Base-by-base conservation (phyloP, 495 filamentous ascomycete genomes). In the Hyaloscypha hepaticicola region DNA sequence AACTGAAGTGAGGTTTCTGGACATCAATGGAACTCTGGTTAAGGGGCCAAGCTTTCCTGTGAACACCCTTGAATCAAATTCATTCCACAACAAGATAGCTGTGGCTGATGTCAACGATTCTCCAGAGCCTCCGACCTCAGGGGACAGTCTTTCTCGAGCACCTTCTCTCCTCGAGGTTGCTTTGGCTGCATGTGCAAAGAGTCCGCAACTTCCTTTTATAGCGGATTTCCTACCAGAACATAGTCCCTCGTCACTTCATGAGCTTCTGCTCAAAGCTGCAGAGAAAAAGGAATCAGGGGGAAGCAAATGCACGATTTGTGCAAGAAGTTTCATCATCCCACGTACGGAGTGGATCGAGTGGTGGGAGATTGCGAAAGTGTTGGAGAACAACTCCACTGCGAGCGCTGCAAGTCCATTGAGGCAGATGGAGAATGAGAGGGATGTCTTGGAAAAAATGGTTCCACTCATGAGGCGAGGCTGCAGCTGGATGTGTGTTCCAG, bases 291-390 rank as follows among this genome's bases (percentile, higher is more conserved):
- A 77, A 50, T 75, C 71, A 0, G 87, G 86, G 9, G 82, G 81
- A 1, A 74, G 81, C 58, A 70, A 69, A 29, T 92, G 89, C 75
- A 85, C 87, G 0, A 75, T 86, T 0, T 92, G 89, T 62, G 70
- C 78, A 41, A 75, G 77, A 25, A 73, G 74, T n/a, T 88, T 83
- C 52, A 78, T 88, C 25, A 74, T 88, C 33, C 79, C 84, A 41
- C 73, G 87, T 12, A 78, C 87, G 0, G 81, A 89, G 67, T 93
- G 90, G 90, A 80, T 90, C 55, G 89, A 93, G 71, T 91, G 87
- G 83, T 90, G 87, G 86, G 80, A 85, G 71, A 67, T 78, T 33
- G 67, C 68, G 6, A 69, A 70, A 45, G 33, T 56, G 19, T 19
- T 16, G 28, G 57, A 61, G n/a, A 19, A 26, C 16, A 52, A 24